Evolutionary conservation across 495 filamentous ascomycete species (phyloP).

Genomic region (Aspergillus wentii): DNA sequence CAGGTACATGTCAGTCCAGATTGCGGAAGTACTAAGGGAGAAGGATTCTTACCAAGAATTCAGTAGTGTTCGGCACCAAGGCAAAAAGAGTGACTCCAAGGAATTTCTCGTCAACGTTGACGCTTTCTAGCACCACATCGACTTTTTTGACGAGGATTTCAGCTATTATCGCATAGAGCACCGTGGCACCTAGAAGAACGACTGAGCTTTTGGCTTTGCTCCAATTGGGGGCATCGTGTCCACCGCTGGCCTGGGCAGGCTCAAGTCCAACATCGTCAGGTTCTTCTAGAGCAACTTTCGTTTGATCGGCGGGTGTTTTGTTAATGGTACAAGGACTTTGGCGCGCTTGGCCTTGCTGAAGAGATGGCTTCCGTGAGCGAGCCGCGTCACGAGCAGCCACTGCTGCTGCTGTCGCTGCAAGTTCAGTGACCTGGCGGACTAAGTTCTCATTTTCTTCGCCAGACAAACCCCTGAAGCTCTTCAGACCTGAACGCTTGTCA

Average conservation of each 20-base stretch:
- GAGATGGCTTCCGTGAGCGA: constrained; percentile 43
- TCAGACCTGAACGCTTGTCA: constrained; percentile 24
- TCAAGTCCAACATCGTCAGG: constrained; percentile 39
- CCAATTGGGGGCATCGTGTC: constrained; percentile 98
- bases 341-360: constrained; percentile 26
- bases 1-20: constrained; percentile 25
- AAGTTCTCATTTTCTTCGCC: constrained; percentile 75
- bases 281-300: constrained; percentile 28
- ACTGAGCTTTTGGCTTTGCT: constrained; percentile 82
- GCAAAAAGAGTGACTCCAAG: constrained; percentile 96
- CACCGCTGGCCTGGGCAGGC: constrained; percentile 49
- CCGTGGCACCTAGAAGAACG: constrained; percentile 82
- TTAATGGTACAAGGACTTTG: constrained; percentile 9
- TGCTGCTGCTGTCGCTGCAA: constrained; percentile 86
- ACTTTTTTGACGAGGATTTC: constrained; percentile 97
- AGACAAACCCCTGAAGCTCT: constrained; percentile 51
- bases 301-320: constrained; percentile 22
- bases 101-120: constrained; percentile 96
- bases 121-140: constrained; percentile 83
- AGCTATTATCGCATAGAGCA: constrained; percentile 92
- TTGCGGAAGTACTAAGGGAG: constrained; percentile 1
- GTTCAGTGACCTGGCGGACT: constrained; percentile 79
- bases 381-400: constrained; percentile 80
- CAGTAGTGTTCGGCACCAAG: constrained; percentile 94
- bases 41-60: constrained; percentile 74